Conservation (phyloP, 345 rosid species). For the Eucalyptus pauciflora region DNA sequence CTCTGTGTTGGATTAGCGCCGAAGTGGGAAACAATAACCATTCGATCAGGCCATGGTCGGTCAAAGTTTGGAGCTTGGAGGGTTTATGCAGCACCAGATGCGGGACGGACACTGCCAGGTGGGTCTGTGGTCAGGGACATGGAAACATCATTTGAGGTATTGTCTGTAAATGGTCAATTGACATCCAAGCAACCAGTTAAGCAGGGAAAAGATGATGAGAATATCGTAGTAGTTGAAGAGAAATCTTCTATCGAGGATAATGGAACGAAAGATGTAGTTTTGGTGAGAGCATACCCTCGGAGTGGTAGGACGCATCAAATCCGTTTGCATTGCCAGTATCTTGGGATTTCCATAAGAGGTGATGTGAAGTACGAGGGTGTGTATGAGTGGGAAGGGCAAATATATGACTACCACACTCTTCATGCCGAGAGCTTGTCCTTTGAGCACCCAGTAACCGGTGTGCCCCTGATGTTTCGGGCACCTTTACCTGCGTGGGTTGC, state of each 20-base stretch:
- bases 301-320: constrained; percentile 96
- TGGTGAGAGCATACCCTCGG: constrained; percentile 65
- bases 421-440: constrained; percentile 81
- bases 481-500: constrained; percentile 66
- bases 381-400: constrained; percentile 54
- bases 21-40: constrained; percentile 49
- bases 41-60: constrained; percentile 88
- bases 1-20: constrained; percentile 54
- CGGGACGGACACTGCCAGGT: constrained; percentile 62
- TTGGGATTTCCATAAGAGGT: constrained; percentile 69
- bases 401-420: constrained; percentile 54
- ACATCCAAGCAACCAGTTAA: constrained; percentile 4
- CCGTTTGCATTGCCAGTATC: constrained; percentile 82
- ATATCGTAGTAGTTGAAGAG: constrained; percentile 28
- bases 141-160: constrained; percentile 72
- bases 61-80: constrained; percentile 94
- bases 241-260: constrained; percentile 10
- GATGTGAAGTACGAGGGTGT: constrained; percentile 90
- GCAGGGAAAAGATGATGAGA: constrained; percentile 7
- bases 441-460: constrained; percentile 58
- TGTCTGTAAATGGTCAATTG: constrained; percentile 42
- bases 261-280: constrained; percentile 31
- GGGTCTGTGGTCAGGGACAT: constrained; percentile 80
- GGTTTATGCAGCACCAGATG: constrained; percentile 67
- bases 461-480: constrained; percentile 26